Evolutionary conservation across 768 basidiomycete genomes (phyloP).

Genomic region (Lyophyllum decastes): DNA sequence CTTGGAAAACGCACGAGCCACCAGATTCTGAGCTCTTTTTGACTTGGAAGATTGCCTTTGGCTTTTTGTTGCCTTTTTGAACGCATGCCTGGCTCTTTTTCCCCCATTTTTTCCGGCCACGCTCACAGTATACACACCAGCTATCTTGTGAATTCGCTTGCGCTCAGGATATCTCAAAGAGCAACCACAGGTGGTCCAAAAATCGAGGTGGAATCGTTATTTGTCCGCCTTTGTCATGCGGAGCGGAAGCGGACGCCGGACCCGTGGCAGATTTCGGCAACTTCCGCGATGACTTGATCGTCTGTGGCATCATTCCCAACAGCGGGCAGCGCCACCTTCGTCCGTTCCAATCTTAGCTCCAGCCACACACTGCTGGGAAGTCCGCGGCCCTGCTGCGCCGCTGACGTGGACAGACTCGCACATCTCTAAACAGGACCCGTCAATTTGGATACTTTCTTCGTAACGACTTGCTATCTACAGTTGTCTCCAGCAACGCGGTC

Average conservation of each 20-base stretch:
- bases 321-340: not conserved
- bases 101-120: constrained; percentile 21
- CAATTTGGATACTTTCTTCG: too few relatives aligned
- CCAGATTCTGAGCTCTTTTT: constrained; percentile 47
- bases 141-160: constrained; percentile 14
- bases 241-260: not conserved
- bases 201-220: constrained; percentile 20
- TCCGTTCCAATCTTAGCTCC: too few relatives aligned
- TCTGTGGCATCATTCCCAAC: not conserved
- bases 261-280: constrained; percentile 12
- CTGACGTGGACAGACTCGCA: too few relatives aligned
- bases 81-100: constrained; percentile 14
- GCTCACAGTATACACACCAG: constrained; percentile 1
- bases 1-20: constrained; percentile 49
- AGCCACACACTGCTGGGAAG: too few relatives aligned
- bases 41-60: constrained; percentile 49
- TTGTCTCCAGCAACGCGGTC: too few relatives aligned
- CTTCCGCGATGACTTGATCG: constrained; percentile 7
- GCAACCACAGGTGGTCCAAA: constrained; percentile 17
- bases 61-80: constrained; percentile 30
- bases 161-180: constrained; percentile 13
- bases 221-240: constrained; percentile 19
- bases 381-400: too few relatives aligned
- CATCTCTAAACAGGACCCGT: too few relatives aligned
- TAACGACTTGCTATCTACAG: too few relatives aligned